These are phyloP conservation scores for Penicillium sp. DNA, from an alignment of 2,329 filamentous ascomycete species.

Conservation along the genomic window DNA sequence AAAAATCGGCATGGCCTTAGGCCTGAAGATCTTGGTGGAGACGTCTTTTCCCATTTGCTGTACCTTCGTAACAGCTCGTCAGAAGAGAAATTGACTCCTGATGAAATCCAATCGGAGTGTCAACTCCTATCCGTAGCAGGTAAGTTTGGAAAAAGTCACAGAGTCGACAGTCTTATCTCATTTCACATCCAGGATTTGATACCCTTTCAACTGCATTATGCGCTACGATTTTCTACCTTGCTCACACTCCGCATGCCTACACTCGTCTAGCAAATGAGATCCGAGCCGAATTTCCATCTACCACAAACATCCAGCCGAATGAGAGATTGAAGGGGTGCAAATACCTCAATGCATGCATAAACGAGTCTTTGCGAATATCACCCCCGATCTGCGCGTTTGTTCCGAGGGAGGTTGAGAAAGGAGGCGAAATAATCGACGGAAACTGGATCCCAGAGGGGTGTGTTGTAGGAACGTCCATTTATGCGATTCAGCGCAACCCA, in stretches of 20 bases:
- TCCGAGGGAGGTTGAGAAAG: slow-evolving; percentile 4
- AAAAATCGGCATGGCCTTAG: no score
- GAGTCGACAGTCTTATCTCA: no score
- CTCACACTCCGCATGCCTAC: slow-evolving; percentile 3
- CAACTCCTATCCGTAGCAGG: no score
- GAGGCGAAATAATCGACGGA: slow-evolving; percentile 5
- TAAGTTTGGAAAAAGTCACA: no score
- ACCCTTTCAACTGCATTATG: slow-evolving; percentile 8
- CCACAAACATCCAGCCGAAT: slow-evolving; percentile 5
- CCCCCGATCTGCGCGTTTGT: slow-evolving; percentile 1
- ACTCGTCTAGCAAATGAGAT: background rate
- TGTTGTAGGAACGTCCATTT: slow-evolving; percentile 9
- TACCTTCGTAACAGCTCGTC: no score
- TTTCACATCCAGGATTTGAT: no score
- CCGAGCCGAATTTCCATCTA: slow-evolving; percentile 1
- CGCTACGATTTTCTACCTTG: slow-evolving; percentile 8
- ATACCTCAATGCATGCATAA: slow-evolving; percentile 13
- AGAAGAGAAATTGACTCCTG: no score
- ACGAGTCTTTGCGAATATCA: slow-evolving; percentile 9
- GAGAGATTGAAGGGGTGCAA: slow-evolving; percentile 1
- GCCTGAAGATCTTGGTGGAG: no score
- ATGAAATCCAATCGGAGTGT: no score
- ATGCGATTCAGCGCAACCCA: slow-evolving; percentile 1
- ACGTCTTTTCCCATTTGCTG: no score
- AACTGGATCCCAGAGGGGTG: slow-evolving; percentile 11